A percentile compares a stretch with the other conserved stretches of the same genome.
Conservation (phyloP, 2,329 filamentous ascomycete species). For the Emericellopsis cladophorae region DNA sequence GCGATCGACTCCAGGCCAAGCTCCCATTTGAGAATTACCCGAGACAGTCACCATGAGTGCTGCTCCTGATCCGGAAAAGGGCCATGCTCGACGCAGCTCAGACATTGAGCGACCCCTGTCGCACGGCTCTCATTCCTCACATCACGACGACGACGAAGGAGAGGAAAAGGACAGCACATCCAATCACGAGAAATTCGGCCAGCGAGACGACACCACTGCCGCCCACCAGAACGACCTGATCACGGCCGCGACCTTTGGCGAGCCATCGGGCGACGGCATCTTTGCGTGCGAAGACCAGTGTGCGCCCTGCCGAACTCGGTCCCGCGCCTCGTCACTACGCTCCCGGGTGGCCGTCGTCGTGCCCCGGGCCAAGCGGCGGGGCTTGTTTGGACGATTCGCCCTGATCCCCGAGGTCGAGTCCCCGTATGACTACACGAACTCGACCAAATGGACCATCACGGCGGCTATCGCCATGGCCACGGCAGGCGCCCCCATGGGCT, state of each 20-base stretch:
- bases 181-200: neutral
- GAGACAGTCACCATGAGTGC: neutral
- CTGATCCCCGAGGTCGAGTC: conserved; percentile 69
- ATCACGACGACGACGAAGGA: neutral
- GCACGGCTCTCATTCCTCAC: neutral
- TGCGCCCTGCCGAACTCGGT: conserved; percentile 2
- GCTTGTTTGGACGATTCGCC: conserved; percentile 57
- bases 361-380: conserved; percentile 43
- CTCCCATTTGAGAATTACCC: too few species aligned
- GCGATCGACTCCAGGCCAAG: too few species aligned
- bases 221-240: conserved; percentile 2
- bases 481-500: conserved; percentile 70
- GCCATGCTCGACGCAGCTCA: neutral
- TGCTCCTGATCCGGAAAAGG: conserved; percentile 4
- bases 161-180: neutral
- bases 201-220: neutral
- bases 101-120: conserved; percentile 3
- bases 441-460: conserved; percentile 78
- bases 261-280: conserved; percentile 3
- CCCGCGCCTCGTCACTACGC: conserved; percentile 1
- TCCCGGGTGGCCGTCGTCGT: conserved; percentile 17
- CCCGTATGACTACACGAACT: conserved; percentile 59
- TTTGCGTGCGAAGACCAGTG: conserved; percentile 2
- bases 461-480: conserved; percentile 65
- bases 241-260: conserved; percentile 3